A percentile compares a stretch with the other conserved stretches of the same genome.
phyloP scores from a whole-genome alignment of 352 stramenopile genomes.

The Pythium graminicola region DNA sequence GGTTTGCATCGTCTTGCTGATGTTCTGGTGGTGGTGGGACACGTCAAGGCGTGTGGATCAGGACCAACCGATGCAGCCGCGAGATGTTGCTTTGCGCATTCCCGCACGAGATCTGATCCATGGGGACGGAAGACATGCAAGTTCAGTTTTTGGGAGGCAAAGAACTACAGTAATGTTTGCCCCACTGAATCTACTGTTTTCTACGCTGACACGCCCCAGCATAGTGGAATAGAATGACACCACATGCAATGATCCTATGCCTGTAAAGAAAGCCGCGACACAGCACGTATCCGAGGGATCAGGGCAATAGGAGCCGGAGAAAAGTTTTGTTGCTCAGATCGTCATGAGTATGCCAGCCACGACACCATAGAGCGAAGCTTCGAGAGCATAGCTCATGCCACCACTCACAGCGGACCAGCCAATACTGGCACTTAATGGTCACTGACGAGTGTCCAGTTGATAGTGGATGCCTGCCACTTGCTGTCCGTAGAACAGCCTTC shows the following conservation, averaged over 20 bases:
- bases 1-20: no score
- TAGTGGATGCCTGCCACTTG: constrained; percentile 85
- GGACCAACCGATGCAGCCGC: no score
- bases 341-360: constrained; percentile 93
- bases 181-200: background rate
- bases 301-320: constrained; percentile 88
- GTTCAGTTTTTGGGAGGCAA: background rate
- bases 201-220: constrained; percentile 46
- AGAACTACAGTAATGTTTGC: background rate
- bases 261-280: constrained; percentile 77
- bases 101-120: no score
- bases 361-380: constrained; percentile 87
- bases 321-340: constrained; percentile 85
- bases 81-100: no score
- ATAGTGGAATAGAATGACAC: constrained; percentile 81
- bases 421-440: constrained; percentile 82
- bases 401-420: constrained; percentile 64
- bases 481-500: constrained; percentile 94
- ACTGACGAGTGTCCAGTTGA: constrained; percentile 85
- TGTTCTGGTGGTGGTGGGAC: no score
- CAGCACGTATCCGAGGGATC: constrained; percentile 83
- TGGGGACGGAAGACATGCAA: no score
- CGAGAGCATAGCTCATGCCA: constrained; percentile 55
- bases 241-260: constrained; percentile 88
- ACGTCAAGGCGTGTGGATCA: no score